Evolutionary conservation across 2,329 filamentous ascomycete genomes (phyloP), one percentile per base, ranked within the genome.

Genomic region (Metarhizium brunneum): DNA sequence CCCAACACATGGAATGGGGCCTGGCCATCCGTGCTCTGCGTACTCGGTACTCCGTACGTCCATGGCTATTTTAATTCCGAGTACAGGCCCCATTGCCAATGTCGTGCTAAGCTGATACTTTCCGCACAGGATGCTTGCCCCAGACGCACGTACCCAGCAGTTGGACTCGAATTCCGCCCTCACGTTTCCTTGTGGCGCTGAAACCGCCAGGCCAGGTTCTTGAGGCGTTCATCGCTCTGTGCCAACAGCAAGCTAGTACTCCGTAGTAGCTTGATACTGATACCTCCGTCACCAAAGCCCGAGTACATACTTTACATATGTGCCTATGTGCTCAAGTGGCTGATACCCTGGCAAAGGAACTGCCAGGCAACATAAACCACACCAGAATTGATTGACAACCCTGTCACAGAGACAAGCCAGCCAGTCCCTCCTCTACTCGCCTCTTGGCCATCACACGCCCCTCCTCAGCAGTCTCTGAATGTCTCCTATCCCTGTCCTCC

Each of bases 401-500:
- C 45, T 47, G 35, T 43, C 54, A 56, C 52, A 6, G 47, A 51
- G 45, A 48, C 36, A 7, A 20, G 36, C 40, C 6, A 32, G n/a
- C 11, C 42, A 43, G n/a, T 25, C 11, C 14, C 48, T 29, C 38
- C 16, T 49, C 45, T 35, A 20, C 53, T 50, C 42, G 35, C 32
- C 54, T 40, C 42, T 35, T 45, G 14, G 18, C 16, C 10, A 53
- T 52, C 45, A 35, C 35, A 53, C 54, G 29, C 45, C 25, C 35
- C 47, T 50, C 36, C 48, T 47, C 54, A 50, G 30, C 36, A 30
- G 35, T 29, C 25, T 48, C n/a, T 20, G 29, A 20, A 18, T 18
- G 36, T 18, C n/a, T 32, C 18, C 10, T 29, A 56, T 56, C 45
- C 54, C 54, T 53, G 54, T 45, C 38, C 52, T 40, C 54, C 54